Evolutionary conservation across 768 basidiomycete species (phyloP).

Genomic region (Inosperma sp.): DNA sequence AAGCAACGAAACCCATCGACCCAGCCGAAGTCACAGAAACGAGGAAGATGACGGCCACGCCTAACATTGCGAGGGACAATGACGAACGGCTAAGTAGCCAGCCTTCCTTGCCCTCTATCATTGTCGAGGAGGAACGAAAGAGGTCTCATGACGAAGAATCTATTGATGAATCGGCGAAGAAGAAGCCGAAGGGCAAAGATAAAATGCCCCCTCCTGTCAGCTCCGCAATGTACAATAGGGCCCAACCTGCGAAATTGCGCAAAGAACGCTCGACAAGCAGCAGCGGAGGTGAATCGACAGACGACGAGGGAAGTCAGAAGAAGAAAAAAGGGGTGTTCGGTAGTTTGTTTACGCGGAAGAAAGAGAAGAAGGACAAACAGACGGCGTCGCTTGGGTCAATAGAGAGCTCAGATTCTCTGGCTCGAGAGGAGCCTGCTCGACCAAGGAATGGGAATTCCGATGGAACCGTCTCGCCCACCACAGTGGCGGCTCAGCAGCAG

Average conservation of each 20-base stretch:
- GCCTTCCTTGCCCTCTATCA: conserved; percentile 32
- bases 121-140: conserved; percentile 35
- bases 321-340: conserved; percentile 73
- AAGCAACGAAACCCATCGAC: conserved; percentile 41
- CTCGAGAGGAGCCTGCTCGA: conserved; percentile 55
- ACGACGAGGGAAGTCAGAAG: conserved; percentile 41
- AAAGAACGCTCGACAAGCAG: conserved; percentile 36
- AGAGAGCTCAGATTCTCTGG: conserved; percentile 45
- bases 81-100: conserved; percentile 25
- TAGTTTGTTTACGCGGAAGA: conserved; percentile 70
- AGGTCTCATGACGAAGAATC: conserved; percentile 45
- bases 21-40: conserved; percentile 70
- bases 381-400: conserved; percentile 42
- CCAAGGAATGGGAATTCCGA: conserved; percentile 39
- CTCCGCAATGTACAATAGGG: conserved; percentile 33
- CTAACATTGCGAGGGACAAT: conserved; percentile 63
- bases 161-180: conserved; percentile 33
- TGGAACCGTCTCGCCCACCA: conserved; percentile 47
- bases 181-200: conserved; percentile 51
- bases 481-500: conserved; percentile 51
- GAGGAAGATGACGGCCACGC: conserved; percentile 72
- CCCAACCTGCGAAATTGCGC: conserved; percentile 36
- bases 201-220: conserved; percentile 46
- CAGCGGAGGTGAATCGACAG: conserved; percentile 27
- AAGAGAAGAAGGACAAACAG: conserved; percentile 53